Conservation (phyloP, 495 filamentous ascomycete species). For the Neurospora sp. region DNA sequence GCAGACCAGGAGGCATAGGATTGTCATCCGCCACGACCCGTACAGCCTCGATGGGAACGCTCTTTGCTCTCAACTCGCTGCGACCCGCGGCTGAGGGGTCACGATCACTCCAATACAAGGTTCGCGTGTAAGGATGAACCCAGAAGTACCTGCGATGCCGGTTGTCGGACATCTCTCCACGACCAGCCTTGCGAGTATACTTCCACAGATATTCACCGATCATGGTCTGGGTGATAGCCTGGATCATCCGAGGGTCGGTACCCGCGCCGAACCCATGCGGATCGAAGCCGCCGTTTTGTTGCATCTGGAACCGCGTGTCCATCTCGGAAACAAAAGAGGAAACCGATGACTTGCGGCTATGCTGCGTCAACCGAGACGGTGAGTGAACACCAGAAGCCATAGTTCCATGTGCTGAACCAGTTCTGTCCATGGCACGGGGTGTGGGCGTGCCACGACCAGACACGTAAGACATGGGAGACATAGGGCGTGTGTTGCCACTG, state of each 20-base stretch:
- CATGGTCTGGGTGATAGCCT: conserved; percentile 99
- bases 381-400: conserved; percentile 27
- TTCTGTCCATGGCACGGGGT: conserved; percentile 21
- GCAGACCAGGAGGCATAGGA: conserved; percentile 85
- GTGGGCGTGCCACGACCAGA: conserved; percentile 29
- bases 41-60: conserved; percentile 86
- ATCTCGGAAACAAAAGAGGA: conserved; percentile 94
- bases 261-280: conserved; percentile 48
- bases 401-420: conserved; percentile 24
- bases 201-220: conserved; percentile 99
- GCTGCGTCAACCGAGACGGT: conserved; percentile 23
- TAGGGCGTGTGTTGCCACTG: conserved; percentile 24
- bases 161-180: conserved; percentile 74
- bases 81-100: conserved; percentile 74
- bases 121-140: conserved; percentile 96
- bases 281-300: conserved; percentile 44
- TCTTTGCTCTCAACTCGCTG: conserved; percentile 79
- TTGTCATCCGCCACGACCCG: conserved; percentile 94
- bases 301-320: conserved; percentile 78
- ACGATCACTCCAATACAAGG: conserved; percentile 90
- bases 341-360: conserved; percentile 66
- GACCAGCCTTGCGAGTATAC: conserved; percentile 85
- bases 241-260: conserved; percentile 96
- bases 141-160: conserved; percentile 95
- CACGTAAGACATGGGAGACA: conserved; percentile 25